Evolutionary conservation across 2,329 filamentous ascomycete genomes (phyloP).

Genomic region (Aphanocladium album): DNA sequence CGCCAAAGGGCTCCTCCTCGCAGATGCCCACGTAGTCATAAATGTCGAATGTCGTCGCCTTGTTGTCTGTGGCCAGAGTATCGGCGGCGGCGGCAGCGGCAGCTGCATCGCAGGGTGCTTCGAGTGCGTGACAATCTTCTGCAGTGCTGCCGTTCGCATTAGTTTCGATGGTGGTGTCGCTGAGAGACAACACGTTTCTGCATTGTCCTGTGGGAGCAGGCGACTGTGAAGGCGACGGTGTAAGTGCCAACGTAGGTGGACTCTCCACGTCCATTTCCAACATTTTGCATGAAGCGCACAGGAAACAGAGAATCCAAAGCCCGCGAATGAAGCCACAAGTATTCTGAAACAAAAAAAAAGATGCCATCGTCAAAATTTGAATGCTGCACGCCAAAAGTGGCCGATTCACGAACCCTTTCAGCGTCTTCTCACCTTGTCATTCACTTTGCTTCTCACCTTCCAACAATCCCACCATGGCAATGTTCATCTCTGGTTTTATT

Average conservation of each 20-base stretch:
- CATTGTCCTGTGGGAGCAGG: too few relatives aligned
- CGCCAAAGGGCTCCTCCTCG: not conserved
- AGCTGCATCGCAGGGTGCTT: too few relatives aligned
- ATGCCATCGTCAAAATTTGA: not conserved
- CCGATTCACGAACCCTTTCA: not conserved
- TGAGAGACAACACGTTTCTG: too few relatives aligned
- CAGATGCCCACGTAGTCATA: not conserved
- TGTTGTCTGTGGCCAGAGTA: too few relatives aligned
- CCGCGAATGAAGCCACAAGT: not conserved
- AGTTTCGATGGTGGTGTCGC: too few relatives aligned
- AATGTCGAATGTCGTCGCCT: not conserved
- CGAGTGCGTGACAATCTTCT: too few relatives aligned
- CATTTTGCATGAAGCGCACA: not conserved
- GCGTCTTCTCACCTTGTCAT: not conserved
- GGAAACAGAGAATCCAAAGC: not conserved
- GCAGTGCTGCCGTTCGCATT: too few relatives aligned
- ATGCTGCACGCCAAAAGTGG: too few relatives aligned
- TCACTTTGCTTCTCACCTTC: not conserved
- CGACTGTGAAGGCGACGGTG: not conserved
- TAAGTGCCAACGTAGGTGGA: not conserved
- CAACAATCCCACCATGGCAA: not conserved
- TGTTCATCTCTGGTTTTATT: too few relatives aligned
- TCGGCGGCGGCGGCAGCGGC: too few relatives aligned
- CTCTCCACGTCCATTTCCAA: not conserved
- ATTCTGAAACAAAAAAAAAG: not conserved